Conservation (phyloP, 352 stramenopile genomes). For the Phytophthora quininea region DNA sequence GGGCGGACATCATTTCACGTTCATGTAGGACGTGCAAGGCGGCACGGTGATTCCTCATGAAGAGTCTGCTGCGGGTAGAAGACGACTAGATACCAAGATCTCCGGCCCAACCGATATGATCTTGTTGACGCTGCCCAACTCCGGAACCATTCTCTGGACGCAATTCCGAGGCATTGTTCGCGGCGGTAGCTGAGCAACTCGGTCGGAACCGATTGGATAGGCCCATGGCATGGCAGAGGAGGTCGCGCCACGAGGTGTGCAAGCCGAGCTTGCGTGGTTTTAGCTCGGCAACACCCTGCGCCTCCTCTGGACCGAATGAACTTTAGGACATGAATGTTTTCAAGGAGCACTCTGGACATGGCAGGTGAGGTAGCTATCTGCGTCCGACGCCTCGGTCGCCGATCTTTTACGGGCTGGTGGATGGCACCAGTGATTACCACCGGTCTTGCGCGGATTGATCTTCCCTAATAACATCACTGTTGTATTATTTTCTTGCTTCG, state of each 20-base stretch:
- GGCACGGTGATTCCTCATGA: no score
- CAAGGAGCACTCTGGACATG: background rate
- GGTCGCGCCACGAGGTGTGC: no score
- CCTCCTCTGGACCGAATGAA: background rate
- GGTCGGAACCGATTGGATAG: slow-evolving; percentile 24
- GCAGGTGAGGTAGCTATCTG: background rate
- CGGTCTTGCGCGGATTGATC: background rate
- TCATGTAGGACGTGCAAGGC: no score
- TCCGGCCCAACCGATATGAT: background rate
- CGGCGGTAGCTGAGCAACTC: slow-evolving; percentile 15
- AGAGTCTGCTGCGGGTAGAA: no score
- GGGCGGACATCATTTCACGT: no score
- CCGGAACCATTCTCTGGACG: slow-evolving; percentile 30
- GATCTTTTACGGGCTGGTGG: background rate
- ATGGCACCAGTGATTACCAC: background rate
- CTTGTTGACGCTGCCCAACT: slow-evolving; percentile 8
- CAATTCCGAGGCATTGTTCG: slow-evolving; percentile 15
- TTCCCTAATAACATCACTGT: background rate
- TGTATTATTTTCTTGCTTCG: background rate
- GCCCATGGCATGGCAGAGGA: background rate
- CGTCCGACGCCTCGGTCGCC: background rate
- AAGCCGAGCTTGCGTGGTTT: background rate
- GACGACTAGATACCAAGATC: background rate
- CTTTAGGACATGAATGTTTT: background rate
- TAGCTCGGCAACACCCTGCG: background rate